These are phyloP conservation scores for Orbilia ellipsospora DNA, from an alignment of 2,329 filamentous ascomycete species.

Conservation along the genomic window DNA sequence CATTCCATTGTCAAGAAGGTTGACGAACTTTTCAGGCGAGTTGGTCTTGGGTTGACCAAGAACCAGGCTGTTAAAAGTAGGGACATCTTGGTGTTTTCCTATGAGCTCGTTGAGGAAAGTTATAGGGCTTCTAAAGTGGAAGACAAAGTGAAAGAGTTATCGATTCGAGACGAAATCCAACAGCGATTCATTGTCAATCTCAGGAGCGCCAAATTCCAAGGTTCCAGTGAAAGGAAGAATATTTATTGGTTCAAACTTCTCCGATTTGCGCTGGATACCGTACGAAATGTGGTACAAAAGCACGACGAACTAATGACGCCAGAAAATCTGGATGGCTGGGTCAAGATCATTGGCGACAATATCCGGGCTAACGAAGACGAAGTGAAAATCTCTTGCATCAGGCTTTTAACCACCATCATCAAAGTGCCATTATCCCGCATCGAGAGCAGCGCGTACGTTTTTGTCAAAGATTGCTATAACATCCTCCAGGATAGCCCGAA, in stretches of 20 bases:
- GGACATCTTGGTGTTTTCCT: conserved; percentile 92
- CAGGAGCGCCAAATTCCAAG: conserved; percentile 78
- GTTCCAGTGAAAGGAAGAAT: conserved; percentile 76
- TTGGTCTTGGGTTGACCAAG: conserved; percentile 82
- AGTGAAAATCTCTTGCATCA: conserved; percentile 86
- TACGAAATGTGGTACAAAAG: conserved; percentile 86
- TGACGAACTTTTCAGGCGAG: conserved; percentile 84
- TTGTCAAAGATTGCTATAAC: conserved; percentile 84
- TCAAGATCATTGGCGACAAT: conserved; percentile 88
- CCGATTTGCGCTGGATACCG: conserved; percentile 85
- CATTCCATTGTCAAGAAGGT: conserved; percentile 86
- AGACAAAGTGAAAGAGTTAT: conserved; percentile 63
- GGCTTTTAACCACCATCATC: conserved; percentile 84
- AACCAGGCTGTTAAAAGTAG: conserved; percentile 82
- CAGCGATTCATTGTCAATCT: conserved; percentile 81
- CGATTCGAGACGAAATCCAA: conserved; percentile 70
- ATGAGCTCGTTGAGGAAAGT: conserved; percentile 88
- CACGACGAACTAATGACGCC: conserved; percentile 82
- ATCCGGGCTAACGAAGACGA: conserved; percentile 88
- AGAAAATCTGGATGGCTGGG: conserved; percentile 82
- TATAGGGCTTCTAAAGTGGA: conserved; percentile 73
- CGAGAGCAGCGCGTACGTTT: conserved; percentile 78
- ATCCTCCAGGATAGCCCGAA: conserved; percentile 79
- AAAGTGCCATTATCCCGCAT: conserved; percentile 80
- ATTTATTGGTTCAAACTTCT: conserved; percentile 88